Percentiles rank a stretch among this genome's conserved stretches.
These are phyloP conservation scores for Gyromitra esculenta DNA, from an alignment of 2,329 filamentous ascomycete species.

Conservation along the genomic window DNA sequence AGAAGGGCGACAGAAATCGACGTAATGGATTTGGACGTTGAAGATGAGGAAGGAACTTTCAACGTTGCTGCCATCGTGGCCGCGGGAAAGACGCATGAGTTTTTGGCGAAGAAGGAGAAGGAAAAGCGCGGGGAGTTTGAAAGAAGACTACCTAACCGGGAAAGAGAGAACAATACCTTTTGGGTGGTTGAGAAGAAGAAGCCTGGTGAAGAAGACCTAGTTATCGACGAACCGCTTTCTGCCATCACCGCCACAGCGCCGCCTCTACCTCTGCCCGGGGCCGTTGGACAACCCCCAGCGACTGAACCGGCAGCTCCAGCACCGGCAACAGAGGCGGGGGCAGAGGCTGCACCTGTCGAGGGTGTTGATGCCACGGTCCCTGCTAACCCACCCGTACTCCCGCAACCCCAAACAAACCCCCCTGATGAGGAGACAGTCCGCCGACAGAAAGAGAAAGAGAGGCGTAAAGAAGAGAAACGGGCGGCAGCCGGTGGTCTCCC, in stretches of 20 bases:
- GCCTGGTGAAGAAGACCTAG: slow-evolving; percentile 56
- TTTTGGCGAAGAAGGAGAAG: slow-evolving; percentile 82
- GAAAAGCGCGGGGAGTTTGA: slow-evolving; percentile 69
- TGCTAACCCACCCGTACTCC: slow-evolving; percentile 49
- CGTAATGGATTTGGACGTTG: slow-evolving; percentile 58
- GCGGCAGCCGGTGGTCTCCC: slow-evolving; percentile 57
- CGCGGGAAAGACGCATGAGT: slow-evolving; percentile 81
- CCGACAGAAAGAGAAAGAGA: slow-evolving; percentile 56
- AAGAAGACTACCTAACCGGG: slow-evolving; percentile 76
- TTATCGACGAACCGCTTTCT: slow-evolving; percentile 58
- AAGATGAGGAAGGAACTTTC: slow-evolving; percentile 76
- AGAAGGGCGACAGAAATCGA: slow-evolving; percentile 59
- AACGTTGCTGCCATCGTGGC: slow-evolving; percentile 87
- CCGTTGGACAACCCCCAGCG: background rate
- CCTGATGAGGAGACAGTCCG: slow-evolving; percentile 47
- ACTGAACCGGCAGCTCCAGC: background rate
- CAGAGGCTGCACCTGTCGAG: slow-evolving; percentile 14
- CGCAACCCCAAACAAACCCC: slow-evolving; percentile 38
- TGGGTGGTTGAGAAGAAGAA: slow-evolving; percentile 77
- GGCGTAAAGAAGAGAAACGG: slow-evolving; percentile 66
- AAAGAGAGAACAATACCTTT: slow-evolving; percentile 75
- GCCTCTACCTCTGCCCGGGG: slow-evolving; percentile 35
- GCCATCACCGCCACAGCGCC: slow-evolving; percentile 38
- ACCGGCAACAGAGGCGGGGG: slow-evolving; percentile 6
- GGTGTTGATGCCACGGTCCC: slow-evolving; percentile 31